Evolutionary conservation across 1,139 yeast genomes (phyloP).

Genomic region (Pichia sp.): DNA sequence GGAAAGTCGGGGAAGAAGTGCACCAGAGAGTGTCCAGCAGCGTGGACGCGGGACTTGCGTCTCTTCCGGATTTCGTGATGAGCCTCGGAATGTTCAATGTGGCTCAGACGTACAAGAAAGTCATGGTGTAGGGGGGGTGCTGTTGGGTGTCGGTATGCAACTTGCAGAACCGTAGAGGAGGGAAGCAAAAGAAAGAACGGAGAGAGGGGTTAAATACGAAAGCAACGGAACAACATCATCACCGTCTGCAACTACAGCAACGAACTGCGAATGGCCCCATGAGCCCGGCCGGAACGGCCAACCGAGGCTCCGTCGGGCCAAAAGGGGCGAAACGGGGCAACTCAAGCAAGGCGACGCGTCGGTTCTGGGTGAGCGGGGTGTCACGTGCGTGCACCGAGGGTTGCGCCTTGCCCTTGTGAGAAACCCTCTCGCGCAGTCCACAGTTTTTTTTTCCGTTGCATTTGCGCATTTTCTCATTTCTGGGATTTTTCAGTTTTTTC

Average conservation of each 20-base stretch:
- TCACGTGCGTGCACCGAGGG: not conserved
- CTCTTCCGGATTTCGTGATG: not conserved
- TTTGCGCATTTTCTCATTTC: no score
- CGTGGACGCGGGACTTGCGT: not conserved
- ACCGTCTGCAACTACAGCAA: not conserved
- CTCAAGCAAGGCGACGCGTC: not conserved
- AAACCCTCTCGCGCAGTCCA: constrained; percentile 1
- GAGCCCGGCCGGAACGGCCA: no score
- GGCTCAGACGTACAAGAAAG: constrained; percentile 1
- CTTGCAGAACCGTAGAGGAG: not conserved
- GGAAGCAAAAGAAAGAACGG: no score
- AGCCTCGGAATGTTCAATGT: not conserved
- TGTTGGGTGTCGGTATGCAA: no score
- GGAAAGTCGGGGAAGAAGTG: not conserved
- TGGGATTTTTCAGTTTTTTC: no score
- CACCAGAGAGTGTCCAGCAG: not conserved
- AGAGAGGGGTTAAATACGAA: no score
- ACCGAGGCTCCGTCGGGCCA: no score
- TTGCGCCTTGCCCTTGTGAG: not conserved
- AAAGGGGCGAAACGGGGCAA: not conserved
- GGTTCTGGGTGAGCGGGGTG: not conserved
- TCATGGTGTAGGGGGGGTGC: not conserved
- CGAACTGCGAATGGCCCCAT: no score
- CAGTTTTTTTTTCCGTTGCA: not conserved
- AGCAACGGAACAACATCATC: not conserved